Evolutionary conservation across 306 rosid genomes (phyloP), one percentile per base, ranked within the genome.

Genomic region (Cucurbita maxima): DNA sequence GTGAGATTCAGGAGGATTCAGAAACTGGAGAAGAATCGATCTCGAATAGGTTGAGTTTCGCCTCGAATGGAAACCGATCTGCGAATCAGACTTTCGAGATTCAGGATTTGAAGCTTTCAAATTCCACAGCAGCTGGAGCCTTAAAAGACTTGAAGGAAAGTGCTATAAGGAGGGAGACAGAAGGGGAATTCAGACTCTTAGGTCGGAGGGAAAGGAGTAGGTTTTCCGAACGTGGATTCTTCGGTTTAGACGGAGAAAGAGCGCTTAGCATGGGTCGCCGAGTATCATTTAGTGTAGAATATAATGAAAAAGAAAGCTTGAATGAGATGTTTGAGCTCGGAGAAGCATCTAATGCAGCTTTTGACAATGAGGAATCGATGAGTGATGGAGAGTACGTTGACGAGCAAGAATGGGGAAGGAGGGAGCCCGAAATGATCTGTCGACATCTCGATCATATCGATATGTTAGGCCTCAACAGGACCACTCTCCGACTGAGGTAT

Each of bases 121-220:
- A 82, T 85, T 84, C 85, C 58, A 82, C 83, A 57, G 76, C 87
- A 69, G 85, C 95, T 36, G 89, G 82, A 73, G 87, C 82, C 70
- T 82, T 75, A 62, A 18, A 79, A 64, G 96, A 87, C 55, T 48
- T 87, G 50, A 93, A 90, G 80, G 98, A 86, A 71, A 93, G 90
- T 75, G 97, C 98, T 50, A 94, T 94, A 85, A 86, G 97, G 76
- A 87, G 98, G 80, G 98, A 94, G 88, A 90, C 98, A 43, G 97
- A 90, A 76, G 92, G 98, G 64, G 98, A 94, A 52, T 94, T 87
- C 77, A 81, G 98, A 77, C 81, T 94, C 80, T 64, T 94, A 84
- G 98, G 91, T 61, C 82, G 97, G 71, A 86, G 98, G 81, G 98
- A 88, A 79, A 89, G 88, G 51, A 84, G 86, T 75, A 82, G 81